Evolutionary conservation across 805 yeast genomes (phyloP), one percentile per base, ranked within the genome.

Genomic region (Hanseniaspora taiwanica): DNA sequence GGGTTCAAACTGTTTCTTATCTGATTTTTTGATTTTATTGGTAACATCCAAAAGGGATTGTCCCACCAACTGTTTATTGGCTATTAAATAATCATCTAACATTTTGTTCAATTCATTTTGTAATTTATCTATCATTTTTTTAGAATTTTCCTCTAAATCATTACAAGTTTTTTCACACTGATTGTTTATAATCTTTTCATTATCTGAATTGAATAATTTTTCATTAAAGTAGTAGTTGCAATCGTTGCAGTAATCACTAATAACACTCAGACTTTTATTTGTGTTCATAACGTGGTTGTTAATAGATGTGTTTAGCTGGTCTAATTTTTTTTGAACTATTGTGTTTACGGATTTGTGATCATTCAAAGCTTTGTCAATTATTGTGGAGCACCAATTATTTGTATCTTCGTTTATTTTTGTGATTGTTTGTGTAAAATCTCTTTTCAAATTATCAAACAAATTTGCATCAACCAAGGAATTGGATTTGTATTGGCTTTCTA

Each of bases 181-280:
- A 2, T 46, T 41, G 12, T 47, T 44, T 6, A 59, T 39, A 9
- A 56, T 17, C 17, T 41, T 41, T 18, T 37, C 40, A 17, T 38
- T 42, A 5, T 38, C 44, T 17, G 38, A 54, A 33, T 53, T 55
- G 39, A 57, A 55, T 23, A 58, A 53, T 16, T 55, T 49, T 20
- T 49, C 51, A 35, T 52, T 48, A 7, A 60, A 46, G 37, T 53
- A 59, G 19, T 53, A 54, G 33, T 50, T 56, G 33, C 59, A 45
- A 36, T 50, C 53, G 35, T 51, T 54, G 37, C 53, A 53, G 21
- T 58, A 60, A 37, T 57, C 60, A 35, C 57, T 53, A 8, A 58
- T 48, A 42, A 52, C 54, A 27, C 56, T 53, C 23, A 60, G 42
- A 25, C 50, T 54, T 27, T 49, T 53, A 2, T 54, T 48, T 18